Evolutionary conservation across 768 basidiomycete genomes (phyloP).

Genomic region (Pleurotus citrinopileatus): DNA sequence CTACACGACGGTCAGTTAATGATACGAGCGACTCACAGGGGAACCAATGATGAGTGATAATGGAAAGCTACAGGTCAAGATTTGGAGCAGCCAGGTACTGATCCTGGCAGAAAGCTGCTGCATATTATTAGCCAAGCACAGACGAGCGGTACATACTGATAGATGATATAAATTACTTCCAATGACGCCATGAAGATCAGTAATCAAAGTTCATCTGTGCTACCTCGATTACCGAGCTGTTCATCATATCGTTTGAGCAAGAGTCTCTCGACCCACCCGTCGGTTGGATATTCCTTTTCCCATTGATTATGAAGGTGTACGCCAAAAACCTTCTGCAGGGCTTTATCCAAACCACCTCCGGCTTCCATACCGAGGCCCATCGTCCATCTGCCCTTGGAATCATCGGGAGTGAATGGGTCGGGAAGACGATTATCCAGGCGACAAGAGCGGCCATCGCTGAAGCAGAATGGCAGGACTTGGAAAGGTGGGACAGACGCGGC

Average conservation of each 20-base stretch:
- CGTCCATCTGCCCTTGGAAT: constrained; percentile 59
- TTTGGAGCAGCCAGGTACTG: too few species aligned
- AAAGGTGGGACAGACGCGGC: constrained; percentile 75
- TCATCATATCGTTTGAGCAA: constrained; percentile 63
- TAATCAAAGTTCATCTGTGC: constrained; percentile 3
- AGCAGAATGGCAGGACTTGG: constrained; percentile 93
- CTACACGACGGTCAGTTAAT: too few species aligned
- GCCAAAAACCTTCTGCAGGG: constrained; percentile 70
- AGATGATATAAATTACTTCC: not conserved
- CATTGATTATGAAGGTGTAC: constrained; percentile 97
- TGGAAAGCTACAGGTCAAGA: too few species aligned
- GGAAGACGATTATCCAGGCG: constrained; percentile 92
- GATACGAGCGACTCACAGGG: too few species aligned
- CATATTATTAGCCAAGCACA: not conserved
- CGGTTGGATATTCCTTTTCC: constrained; percentile 79
- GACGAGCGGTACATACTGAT: constrained; percentile 3
- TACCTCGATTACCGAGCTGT: constrained; percentile 21
- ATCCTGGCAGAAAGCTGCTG: too few species aligned
- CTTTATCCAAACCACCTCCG: constrained; percentile 61
- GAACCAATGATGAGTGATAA: too few species aligned
- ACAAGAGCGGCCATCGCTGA: constrained; percentile 88
- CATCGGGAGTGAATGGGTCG: constrained; percentile 75
- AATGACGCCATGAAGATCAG: not conserved
- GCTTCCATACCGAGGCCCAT: constrained; percentile 58
- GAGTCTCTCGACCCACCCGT: constrained; percentile 86